phyloP scores from a whole-genome alignment of 208 protist species.

The Trypanosoma brucei region DNA sequence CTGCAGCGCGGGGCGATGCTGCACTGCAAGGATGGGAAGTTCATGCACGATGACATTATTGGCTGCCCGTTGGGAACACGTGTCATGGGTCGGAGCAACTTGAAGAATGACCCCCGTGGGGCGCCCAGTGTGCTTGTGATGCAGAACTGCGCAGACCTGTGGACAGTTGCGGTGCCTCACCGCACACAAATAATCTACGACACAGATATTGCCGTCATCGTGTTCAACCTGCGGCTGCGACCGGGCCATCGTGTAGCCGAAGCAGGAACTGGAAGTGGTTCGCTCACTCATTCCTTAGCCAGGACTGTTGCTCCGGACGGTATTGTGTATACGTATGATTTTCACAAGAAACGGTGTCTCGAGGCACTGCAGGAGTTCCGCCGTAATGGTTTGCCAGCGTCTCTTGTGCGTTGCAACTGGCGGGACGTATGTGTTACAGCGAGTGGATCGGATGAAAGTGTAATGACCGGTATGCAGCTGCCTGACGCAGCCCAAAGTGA shows the following conservation, averaged over 20 bases:
- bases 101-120: conserved; percentile 36
- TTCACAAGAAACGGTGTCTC: conserved; percentile 79
- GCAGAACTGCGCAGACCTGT: conserved; percentile 83
- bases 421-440: conserved; percentile 77
- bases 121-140: conserved; percentile 56
- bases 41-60: conserved; percentile 82
- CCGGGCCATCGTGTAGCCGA: conserved; percentile 79
- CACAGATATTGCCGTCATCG: conserved; percentile 88
- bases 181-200: conserved; percentile 91
- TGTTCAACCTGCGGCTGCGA: conserved; percentile 62
- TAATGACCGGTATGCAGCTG: not conserved
- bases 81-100: conserved; percentile 59
- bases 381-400: conserved; percentile 44
- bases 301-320: conserved; percentile 77
- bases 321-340: conserved; percentile 84
- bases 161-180: conserved; percentile 86
- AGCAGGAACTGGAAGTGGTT: conserved; percentile 89
- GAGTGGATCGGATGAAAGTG: conserved; percentile 1
- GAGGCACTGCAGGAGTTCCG: conserved; percentile 78
- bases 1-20: conserved; percentile 53
- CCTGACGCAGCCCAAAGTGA: conserved; percentile 10
- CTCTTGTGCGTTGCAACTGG: conserved; percentile 72
- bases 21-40: conserved; percentile 82
- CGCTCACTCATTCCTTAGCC: conserved; percentile 82
- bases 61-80: conserved; percentile 52